Percentiles rank a stretch among this genome's conserved stretches.
These are phyloP conservation scores for Starmerella kuoi DNA, from an alignment of 805 yeast genomes.

Conservation along the genomic window DNA sequence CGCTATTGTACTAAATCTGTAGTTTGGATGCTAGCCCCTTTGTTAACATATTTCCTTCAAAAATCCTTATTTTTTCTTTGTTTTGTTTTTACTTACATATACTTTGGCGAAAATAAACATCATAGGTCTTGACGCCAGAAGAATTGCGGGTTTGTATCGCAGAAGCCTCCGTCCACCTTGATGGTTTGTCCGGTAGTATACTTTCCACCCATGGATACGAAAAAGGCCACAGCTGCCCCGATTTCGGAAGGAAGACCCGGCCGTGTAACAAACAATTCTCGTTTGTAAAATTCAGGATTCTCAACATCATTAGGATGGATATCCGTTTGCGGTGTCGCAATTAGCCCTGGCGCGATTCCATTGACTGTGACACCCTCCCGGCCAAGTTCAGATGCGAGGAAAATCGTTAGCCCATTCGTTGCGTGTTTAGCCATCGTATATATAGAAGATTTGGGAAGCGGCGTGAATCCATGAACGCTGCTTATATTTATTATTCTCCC, in stretches of 20 bases:
- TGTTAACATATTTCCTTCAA: too few relatives aligned
- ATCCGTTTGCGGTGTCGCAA: constrained; percentile 18
- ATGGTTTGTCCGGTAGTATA: constrained; percentile 17
- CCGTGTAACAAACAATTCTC: constrained; percentile 10
- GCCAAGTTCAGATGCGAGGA: constrained; percentile 15
- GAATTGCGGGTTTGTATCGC: constrained; percentile 14
- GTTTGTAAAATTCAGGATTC: constrained; percentile 1
- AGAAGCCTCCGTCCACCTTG: constrained; percentile 16
- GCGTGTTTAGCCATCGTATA: constrained; percentile 18
- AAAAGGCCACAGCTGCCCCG: constrained; percentile 10
- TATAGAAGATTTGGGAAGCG: constrained; percentile 13
- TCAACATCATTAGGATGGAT: constrained; percentile 16
- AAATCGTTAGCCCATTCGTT: constrained; percentile 14
- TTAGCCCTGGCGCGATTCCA: constrained; percentile 17
- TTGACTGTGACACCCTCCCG: constrained; percentile 18
- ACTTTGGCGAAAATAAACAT: too few relatives aligned
- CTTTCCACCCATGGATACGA: constrained; percentile 13
- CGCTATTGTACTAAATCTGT: too few relatives aligned
- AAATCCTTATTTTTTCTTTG: too few relatives aligned
- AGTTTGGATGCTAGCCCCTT: too few relatives aligned
- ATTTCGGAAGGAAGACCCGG: constrained; percentile 18
- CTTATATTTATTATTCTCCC: constrained; percentile 17
- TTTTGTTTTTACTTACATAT: too few relatives aligned
- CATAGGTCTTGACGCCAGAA: too few relatives aligned
- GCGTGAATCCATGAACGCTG: constrained; percentile 17